Percentiles rank a stretch among this genome's conserved stretches.
Conservation (phyloP, 768 basidiomycete species). For the Amylocystis lapponica region DNA sequence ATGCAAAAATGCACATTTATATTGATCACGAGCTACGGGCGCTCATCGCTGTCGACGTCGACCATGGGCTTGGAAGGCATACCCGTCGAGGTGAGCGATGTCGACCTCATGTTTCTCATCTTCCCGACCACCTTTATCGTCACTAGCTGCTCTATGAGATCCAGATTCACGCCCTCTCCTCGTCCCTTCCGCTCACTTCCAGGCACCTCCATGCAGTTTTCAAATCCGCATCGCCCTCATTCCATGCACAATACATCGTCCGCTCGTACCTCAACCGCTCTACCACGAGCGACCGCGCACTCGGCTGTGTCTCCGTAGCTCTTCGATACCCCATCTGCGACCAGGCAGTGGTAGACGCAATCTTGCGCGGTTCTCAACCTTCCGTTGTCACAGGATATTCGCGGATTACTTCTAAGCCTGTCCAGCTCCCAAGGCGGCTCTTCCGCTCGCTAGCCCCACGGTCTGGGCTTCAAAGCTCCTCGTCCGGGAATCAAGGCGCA, state of each 20-base stretch:
- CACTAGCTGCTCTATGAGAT: constrained; percentile 73
- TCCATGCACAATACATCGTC: constrained; percentile 64
- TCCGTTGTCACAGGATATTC: constrained; percentile 1
- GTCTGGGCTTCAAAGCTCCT: constrained; percentile 3
- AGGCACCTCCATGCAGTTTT: constrained; percentile 49
- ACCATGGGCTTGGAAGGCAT: too few species aligned
- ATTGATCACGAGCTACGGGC: too few species aligned
- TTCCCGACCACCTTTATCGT: neutral
- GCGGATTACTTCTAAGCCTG: too few species aligned
- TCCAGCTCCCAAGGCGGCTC: constrained; percentile 62
- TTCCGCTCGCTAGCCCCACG: constrained; percentile 47
- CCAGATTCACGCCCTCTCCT: constrained; percentile 64
- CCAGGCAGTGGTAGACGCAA: constrained; percentile 37
- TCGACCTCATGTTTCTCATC: neutral
- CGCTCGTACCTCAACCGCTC: constrained; percentile 21
- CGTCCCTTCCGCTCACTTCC: constrained; percentile 54
- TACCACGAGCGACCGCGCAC: neutral
- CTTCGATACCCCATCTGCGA: constrained; percentile 51
- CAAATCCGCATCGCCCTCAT: constrained; percentile 46
- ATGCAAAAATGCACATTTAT: too few species aligned
- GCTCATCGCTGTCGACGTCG: too few species aligned
- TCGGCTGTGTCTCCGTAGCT: constrained; percentile 36
- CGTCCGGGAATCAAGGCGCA: constrained; percentile 1
- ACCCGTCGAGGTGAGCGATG: constrained; percentile 30
- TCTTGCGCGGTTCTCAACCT: constrained; percentile 29